phyloP scores from a whole-genome alignment of 2,329 filamentous ascomycete species.

The Cercospora janseana region DNA sequence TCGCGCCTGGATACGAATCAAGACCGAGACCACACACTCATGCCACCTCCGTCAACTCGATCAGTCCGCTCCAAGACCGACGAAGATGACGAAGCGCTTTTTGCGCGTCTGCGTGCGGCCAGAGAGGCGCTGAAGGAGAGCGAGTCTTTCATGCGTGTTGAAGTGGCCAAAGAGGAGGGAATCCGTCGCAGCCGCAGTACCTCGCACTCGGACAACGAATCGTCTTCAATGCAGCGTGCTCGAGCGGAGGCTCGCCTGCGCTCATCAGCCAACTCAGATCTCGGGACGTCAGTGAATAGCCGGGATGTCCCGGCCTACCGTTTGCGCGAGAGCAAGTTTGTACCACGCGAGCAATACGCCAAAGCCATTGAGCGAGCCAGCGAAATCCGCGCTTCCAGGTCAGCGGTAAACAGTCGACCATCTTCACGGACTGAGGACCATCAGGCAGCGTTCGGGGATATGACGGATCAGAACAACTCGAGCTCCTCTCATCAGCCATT shows the following conservation, averaged over 20 bases:
- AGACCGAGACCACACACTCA: slow-evolving; percentile 15
- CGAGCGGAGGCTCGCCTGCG: slow-evolving; percentile 35
- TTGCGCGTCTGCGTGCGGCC: slow-evolving; percentile 36
- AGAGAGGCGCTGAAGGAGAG: slow-evolving; percentile 32
- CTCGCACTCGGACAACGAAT: slow-evolving; percentile 32
- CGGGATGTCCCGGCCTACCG: slow-evolving; percentile 38
- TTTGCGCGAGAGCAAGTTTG: slow-evolving; percentile 39
- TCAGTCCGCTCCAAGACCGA: slow-evolving; percentile 24
- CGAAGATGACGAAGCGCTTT: slow-evolving; percentile 37
- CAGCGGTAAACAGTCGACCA: slow-evolving; percentile 21
- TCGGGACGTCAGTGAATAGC: slow-evolving; percentile 8
- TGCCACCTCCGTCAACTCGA: slow-evolving; percentile 21
- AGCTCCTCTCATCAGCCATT: no score
- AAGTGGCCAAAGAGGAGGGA: slow-evolving; percentile 25
- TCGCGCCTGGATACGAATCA: slow-evolving; percentile 11
- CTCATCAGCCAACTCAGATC: slow-evolving; percentile 22
- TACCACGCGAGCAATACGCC: slow-evolving; percentile 38
- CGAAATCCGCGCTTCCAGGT: slow-evolving; percentile 29
- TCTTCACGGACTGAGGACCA: slow-evolving; percentile 19
- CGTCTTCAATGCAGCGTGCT: slow-evolving; percentile 36
- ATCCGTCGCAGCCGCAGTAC: slow-evolving; percentile 26
- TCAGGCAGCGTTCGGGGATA: neutral
- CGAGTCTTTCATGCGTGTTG: slow-evolving; percentile 19
- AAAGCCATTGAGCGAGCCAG: slow-evolving; percentile 37
- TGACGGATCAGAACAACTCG: neutral